Percentiles rank a stretch among this genome's conserved stretches.
These are phyloP conservation scores for Theobroma cacao DNA, from an alignment of 345 rosid species.

Conservation along the genomic window DNA sequence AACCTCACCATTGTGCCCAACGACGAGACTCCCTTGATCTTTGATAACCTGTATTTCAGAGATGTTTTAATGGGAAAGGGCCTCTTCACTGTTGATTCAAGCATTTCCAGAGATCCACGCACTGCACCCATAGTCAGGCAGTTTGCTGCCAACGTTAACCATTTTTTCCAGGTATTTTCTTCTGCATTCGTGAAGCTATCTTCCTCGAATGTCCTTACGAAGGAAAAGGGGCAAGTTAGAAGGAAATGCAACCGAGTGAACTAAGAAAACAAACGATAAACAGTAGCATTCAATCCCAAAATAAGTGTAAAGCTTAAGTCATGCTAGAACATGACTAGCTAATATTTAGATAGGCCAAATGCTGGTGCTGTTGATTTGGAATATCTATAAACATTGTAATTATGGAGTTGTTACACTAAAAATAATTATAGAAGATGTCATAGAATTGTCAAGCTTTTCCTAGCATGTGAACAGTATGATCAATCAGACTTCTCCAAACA, in stretches of 20 bases:
- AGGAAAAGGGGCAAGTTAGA: not conserved
- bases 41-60: not conserved
- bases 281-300: not conserved
- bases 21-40: not conserved
- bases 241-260: constrained; percentile 8
- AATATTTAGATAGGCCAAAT: not conserved
- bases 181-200: constrained; percentile 12
- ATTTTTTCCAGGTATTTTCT: not conserved
- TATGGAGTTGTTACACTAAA: not conserved
- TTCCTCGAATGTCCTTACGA: constrained; percentile 1
- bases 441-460: not conserved
- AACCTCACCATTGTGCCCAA: not conserved
- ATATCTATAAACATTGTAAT: not conserved
- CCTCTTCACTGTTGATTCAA: constrained; percentile 2
- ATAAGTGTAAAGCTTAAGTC: no score
- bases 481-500: not conserved
- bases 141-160: not conserved
- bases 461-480: not conserved
- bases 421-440: not conserved
- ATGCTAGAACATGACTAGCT: not conserved
- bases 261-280: not conserved
- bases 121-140: not conserved
- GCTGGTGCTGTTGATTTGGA: not conserved
- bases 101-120: not conserved
- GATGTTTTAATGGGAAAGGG: not conserved